Evolutionary conservation across 2,329 filamentous ascomycete genomes (phyloP), one percentile per base, ranked within the genome.

Genomic region (Diaporthe australafricana): DNA sequence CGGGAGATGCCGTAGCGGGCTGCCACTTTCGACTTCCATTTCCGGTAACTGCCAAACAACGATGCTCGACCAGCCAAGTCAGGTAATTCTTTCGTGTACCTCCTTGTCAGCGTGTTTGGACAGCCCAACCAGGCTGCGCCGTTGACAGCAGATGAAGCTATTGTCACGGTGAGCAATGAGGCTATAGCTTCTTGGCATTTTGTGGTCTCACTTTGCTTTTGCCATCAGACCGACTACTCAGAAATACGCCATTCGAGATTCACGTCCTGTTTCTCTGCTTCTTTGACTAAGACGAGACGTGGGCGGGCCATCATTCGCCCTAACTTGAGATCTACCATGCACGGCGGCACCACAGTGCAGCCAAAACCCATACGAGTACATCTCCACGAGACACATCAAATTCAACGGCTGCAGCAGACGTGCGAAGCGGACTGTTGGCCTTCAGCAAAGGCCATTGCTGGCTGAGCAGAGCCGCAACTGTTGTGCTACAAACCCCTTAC

Each of bases 391-490:
- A 25, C 48, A 42, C 20, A 47, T 35, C 25, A n/a, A 56, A 32
- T n/a, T 56, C 20, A 22, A 35, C 42, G 20, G 17, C 22, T 17
- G 22, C 12, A 30, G 25, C 22, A 7, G 8, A 22, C 30, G 40
- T 16, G n/a, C 30, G n/a, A n/a, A n/a, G n/a, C n/a, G n/a, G n/a
- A n/a, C n/a, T 30, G 25, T 40, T 16, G 20, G 17, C 27, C n/a
- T 45, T 57, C 40, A 12, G 42, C 30, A 25, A 47, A 14, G 48
- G 42, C 11, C 30, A 25, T 22, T 12, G n/a, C n/a, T 48, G 52
- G 52, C 32, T 32, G 35, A 52, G 55, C 67, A 60, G 67, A 69
- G 67, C 67, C 67, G 67, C 67, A 69, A 32, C 53, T 60, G 52
- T 60, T 56, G 67, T 69, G 53, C 42, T 57, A 69, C 66, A 35